Evolutionary conservation across 148 eudicot genomes (phyloP), one percentile per base, ranked within the genome.

Genomic region (Euryodendron excelsum): DNA sequence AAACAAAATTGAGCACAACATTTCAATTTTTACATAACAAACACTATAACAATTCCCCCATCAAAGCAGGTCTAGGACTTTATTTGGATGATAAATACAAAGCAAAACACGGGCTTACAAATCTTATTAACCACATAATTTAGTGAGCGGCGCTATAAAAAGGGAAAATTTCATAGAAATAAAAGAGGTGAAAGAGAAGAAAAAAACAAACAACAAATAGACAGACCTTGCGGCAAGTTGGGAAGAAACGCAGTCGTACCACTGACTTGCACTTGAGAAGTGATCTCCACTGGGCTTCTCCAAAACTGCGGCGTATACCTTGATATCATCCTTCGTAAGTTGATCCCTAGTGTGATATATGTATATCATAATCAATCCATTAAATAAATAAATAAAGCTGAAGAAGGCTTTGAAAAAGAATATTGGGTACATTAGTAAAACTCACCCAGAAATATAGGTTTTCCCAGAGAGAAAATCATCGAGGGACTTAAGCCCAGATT

Each of bases 301-400:
- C 77, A 59, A 33, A 31, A 93, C 86, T 23, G 94, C 91, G 0
- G 89, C 91, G 63, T 85, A 94, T 1, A 94, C 98, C 90, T 90
- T 94, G 27, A 93, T 70, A 77, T 94, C 98, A 83, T 93, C 97
- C 81, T 93, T 91, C 17, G 93, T 90, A 33, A 91, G 58, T 28
- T 65, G 69, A 81, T 89, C 89, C 66, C 97, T 92, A 73, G 7
- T 71, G 37, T 65, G 23, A 58, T 1, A 18, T 13, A 69, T 0
- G 17, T 15, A 58, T n/a, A 50, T 13, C 3, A 39, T 47, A 36
- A 36, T 47, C 53, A 65, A 33, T 53, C 20, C 47, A 25, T 14
- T 21, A 5, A 25, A 47, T 12, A 58, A 60, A 81, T 37, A 28
- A 81, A 79, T 28, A 34, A 17, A 65, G 21, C 28, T 65, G 33